Percentiles rank a stretch among this genome's conserved stretches.
Conservation (phyloP, 345 rosid genomes). For the Citrus inodora region DNA sequence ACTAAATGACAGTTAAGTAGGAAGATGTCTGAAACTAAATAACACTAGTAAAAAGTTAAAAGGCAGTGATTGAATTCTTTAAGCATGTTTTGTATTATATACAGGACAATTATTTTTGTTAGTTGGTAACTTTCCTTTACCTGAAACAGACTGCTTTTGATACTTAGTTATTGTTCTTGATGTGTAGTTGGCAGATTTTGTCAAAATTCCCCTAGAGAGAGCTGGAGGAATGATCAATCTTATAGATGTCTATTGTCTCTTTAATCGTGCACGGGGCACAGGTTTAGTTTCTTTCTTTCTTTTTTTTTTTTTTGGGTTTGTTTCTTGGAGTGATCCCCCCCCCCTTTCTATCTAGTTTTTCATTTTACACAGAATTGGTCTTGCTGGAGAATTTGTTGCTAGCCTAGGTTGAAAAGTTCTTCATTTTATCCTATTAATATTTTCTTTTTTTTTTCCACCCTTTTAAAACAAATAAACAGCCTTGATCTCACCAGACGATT, state of each 20-base stretch:
- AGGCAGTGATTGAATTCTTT: background rate
- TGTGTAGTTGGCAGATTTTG: conserved; percentile 90
- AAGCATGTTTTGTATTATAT: background rate
- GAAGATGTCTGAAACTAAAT: background rate
- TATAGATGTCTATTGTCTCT: conserved; percentile 85
- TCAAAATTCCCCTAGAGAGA: conserved; percentile 75
- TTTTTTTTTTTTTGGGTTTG: conserved; percentile 3
- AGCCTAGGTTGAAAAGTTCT: background rate
- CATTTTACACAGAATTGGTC: background rate
- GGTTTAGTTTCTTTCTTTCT: conserved; percentile 36
- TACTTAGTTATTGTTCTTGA: conserved; percentile 5
- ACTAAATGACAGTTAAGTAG: background rate
- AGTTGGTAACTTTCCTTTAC: background rate
- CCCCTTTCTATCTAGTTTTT: background rate
- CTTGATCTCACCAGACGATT: conserved; percentile 93
- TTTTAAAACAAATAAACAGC: conserved; percentile 32
- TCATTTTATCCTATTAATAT: background rate
- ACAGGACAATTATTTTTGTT: background rate
- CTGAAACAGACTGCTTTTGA: background rate
- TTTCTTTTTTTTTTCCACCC: background rate
- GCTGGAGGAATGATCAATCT: conserved; percentile 97
- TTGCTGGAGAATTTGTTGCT: background rate
- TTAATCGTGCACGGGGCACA: conserved; percentile 97
- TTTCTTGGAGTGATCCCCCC: background rate
- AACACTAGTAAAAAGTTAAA: background rate